Evolutionary conservation across 352 stramenopile genomes (phyloP).

Genomic region (Globisporangium viniferum): DNA sequence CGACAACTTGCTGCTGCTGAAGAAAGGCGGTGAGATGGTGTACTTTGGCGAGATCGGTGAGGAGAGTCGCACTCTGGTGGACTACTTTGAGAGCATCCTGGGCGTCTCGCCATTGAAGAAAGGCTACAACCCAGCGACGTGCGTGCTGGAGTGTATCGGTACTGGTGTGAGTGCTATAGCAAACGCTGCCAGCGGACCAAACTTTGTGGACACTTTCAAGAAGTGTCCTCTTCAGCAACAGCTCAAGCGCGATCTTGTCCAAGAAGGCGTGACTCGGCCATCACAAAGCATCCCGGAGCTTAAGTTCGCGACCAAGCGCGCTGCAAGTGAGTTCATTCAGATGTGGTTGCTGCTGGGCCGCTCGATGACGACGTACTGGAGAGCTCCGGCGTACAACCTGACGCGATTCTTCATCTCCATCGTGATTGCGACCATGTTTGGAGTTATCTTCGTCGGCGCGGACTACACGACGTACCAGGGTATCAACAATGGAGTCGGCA

Average conservation of each 20-base stretch:
- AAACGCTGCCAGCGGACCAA: too few relatives aligned
- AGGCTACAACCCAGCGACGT: not conserved
- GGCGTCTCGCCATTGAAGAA: conserved; percentile 15
- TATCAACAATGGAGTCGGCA: not conserved
- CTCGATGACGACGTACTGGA: conserved; percentile 51
- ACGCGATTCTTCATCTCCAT: conserved; percentile 40
- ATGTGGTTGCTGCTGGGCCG: not conserved
- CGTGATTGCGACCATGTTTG: conserved; percentile 22
- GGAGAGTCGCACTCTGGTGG: conserved; percentile 28
- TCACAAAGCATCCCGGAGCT: not conserved
- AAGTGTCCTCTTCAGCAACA: too few relatives aligned
- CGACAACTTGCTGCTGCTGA: conserved; percentile 80
- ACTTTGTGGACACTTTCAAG: too few relatives aligned
- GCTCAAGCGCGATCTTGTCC: not conserved
- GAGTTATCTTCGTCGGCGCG: not conserved
- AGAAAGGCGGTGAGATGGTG: conserved; percentile 42
- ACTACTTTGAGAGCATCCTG: conserved; percentile 51
- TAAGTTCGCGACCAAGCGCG: not conserved
- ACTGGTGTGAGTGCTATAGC: not conserved
- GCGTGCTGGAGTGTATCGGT: not conserved
- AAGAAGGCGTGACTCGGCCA: not conserved
- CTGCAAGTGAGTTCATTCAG: not conserved
- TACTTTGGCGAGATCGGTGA: conserved; percentile 56
- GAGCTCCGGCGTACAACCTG: conserved; percentile 82
- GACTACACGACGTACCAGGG: not conserved